These are phyloP conservation scores for Elongisporangium anandrum DNA, from an alignment of 352 stramenopile species.

Conservation along the genomic window DNA sequence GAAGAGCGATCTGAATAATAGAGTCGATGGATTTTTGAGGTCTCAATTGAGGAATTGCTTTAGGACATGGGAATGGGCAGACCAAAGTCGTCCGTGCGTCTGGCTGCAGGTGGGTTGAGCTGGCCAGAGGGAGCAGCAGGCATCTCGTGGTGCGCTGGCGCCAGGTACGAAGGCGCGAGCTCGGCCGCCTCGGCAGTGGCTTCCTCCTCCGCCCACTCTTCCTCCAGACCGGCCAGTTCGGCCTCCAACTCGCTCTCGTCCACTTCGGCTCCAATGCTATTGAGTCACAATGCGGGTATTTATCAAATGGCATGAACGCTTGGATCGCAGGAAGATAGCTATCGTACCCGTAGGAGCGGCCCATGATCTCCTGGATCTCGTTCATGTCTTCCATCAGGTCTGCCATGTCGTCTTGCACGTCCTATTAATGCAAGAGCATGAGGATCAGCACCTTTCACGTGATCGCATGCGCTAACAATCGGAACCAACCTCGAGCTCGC, in stretches of 20 bases:
- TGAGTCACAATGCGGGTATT: background rate
- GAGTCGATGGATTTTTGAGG: background rate
- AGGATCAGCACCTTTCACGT: background rate
- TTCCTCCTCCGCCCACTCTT: slow-evolving; percentile 90
- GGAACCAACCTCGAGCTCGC: slow-evolving; percentile 91
- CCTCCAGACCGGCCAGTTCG: slow-evolving; percentile 91
- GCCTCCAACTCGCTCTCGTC: slow-evolving; percentile 95
- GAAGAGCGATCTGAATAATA: background rate
- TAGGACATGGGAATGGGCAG: slow-evolving; percentile 30
- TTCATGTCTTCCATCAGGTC: slow-evolving; percentile 98
- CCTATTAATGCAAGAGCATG: slow-evolving; percentile 36
- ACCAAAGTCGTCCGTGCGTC: slow-evolving; percentile 69
- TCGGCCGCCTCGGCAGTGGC: slow-evolving; percentile 31
- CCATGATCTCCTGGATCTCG: slow-evolving; percentile 97
- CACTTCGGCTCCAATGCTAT: slow-evolving; percentile 90
- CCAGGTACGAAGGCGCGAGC: slow-evolving; percentile 59
- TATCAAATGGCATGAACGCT: background rate
- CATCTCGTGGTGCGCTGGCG: slow-evolving; percentile 49
- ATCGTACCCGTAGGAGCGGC: slow-evolving; percentile 90
- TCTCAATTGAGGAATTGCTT: background rate
- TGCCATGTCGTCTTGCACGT: slow-evolving; percentile 96
- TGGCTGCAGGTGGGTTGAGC: slow-evolving; percentile 24
- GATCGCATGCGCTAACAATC: background rate
- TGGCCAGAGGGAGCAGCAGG: slow-evolving; percentile 44
- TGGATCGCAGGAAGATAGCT: background rate